Evolutionary conservation across 23 red algal genomes (phyloP), one percentile per base, ranked within the genome.

Genomic region (Cyanidioschyzon merolae): DNA sequence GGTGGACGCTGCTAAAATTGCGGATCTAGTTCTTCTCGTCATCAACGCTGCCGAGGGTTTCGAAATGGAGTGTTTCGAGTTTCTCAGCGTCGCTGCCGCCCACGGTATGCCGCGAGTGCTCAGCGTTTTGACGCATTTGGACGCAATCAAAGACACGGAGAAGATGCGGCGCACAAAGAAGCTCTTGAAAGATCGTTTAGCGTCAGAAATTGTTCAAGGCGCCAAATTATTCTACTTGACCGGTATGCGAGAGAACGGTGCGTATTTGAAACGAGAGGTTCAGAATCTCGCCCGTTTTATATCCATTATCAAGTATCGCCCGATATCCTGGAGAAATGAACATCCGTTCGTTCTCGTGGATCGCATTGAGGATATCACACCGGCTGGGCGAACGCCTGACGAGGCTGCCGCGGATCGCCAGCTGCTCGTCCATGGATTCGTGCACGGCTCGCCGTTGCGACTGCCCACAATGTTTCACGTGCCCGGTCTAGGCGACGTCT

Each of bases 1-100:
- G 88, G 85, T 98, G 59, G 94, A 98, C 75, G 94, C 85, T 36
- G 94, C 94, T 67, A 98, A 98, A 45, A 84, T 98, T 34, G 88
- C 88, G 0, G 94, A 98, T 77, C 79, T 98, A 25, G 89, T 89
- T 2, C 59, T 98, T 2, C 82, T 91, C n/a, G 83, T 86, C 16
- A 89, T 98, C 59, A 85, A 98, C 76, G 94, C 88, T 2, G 74
- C 67, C 37, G 88, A 77, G 63, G 94, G 94, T 2, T 91, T 98
- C 39, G 94, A 98, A 79, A 98, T 98, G 94, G 94, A 98, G 50
- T 91, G 88, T 0, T 98, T 98, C 59, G 94, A 98, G 88, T 92
- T 98, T 63, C 84, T 98, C 0, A 98, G 88, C 58, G 91, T 98
- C 16, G 82, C 83, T 2, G 80, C 88, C 24, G 81, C 82, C 21